phyloP scores from a whole-genome alignment of 2,329 filamentous ascomycete genomes.

The Diaporthe ilicicola region DNA sequence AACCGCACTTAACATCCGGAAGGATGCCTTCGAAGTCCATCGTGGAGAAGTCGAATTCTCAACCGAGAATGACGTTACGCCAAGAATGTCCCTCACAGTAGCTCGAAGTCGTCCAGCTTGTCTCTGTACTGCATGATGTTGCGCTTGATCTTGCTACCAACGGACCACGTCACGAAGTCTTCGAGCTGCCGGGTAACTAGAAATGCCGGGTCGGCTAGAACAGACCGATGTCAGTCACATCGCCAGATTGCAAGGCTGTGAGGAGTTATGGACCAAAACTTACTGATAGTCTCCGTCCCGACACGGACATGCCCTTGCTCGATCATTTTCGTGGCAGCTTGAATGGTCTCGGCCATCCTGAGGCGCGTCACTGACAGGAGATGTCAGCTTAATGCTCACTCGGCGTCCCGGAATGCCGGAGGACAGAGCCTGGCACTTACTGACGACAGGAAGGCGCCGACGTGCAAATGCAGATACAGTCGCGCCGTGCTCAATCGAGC shows the following conservation, averaged over 20 bases:
- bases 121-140: constrained; percentile 96
- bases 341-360: constrained; percentile 90
- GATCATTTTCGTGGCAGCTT: constrained; percentile 84
- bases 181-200: constrained; percentile 90
- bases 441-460: constrained; percentile 84
- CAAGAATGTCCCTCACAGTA: constrained; percentile 65
- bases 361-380: constrained; percentile 71
- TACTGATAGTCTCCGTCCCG: constrained; percentile 82
- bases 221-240: background rate
- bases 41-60: background rate
- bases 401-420: background rate
- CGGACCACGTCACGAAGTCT: constrained; percentile 96
- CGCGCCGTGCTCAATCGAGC: constrained; percentile 85
- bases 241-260: background rate
- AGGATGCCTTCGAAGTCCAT: background rate
- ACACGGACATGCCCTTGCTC: constrained; percentile 95
- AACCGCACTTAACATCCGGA: background rate
- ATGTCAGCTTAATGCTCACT: background rate
- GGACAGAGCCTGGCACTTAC: background rate
- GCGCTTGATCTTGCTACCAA: constrained; percentile 95
- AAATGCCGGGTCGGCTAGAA: constrained; percentile 78
- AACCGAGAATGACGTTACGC: background rate
- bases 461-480: constrained; percentile 91
- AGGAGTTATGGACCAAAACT: background rate
- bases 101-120: constrained; percentile 94